A percentile compares a stretch with the other conserved stretches of the same genome.
phyloP scores from a whole-genome alignment of 169 alveolate species.

The Cryptosporidium tyzzeri region DNA sequence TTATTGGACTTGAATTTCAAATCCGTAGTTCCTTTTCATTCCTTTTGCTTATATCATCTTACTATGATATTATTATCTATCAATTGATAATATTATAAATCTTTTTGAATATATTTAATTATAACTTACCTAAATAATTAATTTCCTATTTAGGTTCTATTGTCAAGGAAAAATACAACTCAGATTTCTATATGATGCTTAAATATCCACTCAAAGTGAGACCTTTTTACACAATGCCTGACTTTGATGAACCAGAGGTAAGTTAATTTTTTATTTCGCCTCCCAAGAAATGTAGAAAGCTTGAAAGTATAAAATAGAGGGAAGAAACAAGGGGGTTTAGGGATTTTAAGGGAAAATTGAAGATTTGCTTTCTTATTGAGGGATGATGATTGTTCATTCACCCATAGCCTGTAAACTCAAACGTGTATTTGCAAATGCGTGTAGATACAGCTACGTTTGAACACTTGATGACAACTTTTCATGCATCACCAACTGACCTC shows the following conservation, averaged over 20 bases:
- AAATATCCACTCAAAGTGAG: slow-evolving; percentile 96
- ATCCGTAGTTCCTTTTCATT: not conserved
- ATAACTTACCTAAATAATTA: not conserved
- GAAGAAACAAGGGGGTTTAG: not conserved
- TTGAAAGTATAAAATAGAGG: no score
- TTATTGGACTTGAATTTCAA: not conserved
- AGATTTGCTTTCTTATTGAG: slow-evolving; percentile 11
- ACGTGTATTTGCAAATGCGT: not conserved
- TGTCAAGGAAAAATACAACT: slow-evolving; percentile 94
- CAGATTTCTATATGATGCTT: slow-evolving; percentile 97
- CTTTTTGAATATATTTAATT: not conserved
- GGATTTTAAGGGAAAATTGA: not conserved
- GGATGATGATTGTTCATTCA: slow-evolving; percentile 72
- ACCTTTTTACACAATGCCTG: slow-evolving; percentile 99
- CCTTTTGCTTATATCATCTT: not conserved
- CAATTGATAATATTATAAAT: no score
- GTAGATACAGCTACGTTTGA: not conserved
- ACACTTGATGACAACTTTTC: slow-evolving; percentile 58
- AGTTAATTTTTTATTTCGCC: slow-evolving; percentile 51
- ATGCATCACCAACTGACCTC: slow-evolving; percentile 77
- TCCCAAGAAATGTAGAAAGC: not conserved
- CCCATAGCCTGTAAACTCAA: slow-evolving; percentile 75
- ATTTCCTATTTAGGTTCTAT: slow-evolving; percentile 82
- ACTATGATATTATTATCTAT: no score
- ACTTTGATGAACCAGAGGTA: slow-evolving; percentile 89